Evolutionary conservation across 208 protist species (phyloP).

Genomic region (Trypanosoma congolense): DNA sequence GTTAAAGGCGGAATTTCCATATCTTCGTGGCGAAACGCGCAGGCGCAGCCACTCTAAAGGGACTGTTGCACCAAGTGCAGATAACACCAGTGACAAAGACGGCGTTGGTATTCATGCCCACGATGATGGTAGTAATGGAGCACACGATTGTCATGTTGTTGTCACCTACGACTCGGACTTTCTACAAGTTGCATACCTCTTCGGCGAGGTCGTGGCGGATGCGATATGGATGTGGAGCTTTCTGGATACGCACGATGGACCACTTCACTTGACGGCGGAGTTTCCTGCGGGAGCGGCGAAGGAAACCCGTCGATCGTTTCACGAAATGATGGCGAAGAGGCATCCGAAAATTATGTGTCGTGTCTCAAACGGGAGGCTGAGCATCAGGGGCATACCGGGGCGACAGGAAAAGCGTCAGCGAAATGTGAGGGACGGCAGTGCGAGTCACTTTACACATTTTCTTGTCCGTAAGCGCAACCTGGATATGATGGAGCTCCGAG

Average conservation of each 20-base stretch:
- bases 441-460: slow-evolving; percentile 43
- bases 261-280: not conserved
- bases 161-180: slow-evolving; percentile 33
- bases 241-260: not conserved
- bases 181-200: slow-evolving; percentile 30
- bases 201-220: slow-evolving; percentile 27
- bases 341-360: slow-evolving; percentile 54
- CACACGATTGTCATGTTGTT: slow-evolving; percentile 5
- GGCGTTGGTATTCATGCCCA: not conserved
- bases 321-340: slow-evolving; percentile 57
- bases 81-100: not conserved
- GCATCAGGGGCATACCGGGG: slow-evolving; percentile 10
- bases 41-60: not conserved
- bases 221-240: slow-evolving; percentile 30
- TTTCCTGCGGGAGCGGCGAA: slow-evolving; percentile 38
- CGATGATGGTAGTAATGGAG: not conserved
- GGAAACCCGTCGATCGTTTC: slow-evolving; percentile 54
- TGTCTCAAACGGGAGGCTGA: slow-evolving; percentile 45
- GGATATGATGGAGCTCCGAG: slow-evolving; percentile 72
- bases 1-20: slow-evolving; percentile 37
- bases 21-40: slow-evolving; percentile 33
- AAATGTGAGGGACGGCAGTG: not conserved
- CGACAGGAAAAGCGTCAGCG: slow-evolving; percentile 9
- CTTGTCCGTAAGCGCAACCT: slow-evolving; percentile 79
- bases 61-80: not conserved